Conservation (phyloP, 352 stramenopile species). For the Pythium grandisporangium region DNA sequence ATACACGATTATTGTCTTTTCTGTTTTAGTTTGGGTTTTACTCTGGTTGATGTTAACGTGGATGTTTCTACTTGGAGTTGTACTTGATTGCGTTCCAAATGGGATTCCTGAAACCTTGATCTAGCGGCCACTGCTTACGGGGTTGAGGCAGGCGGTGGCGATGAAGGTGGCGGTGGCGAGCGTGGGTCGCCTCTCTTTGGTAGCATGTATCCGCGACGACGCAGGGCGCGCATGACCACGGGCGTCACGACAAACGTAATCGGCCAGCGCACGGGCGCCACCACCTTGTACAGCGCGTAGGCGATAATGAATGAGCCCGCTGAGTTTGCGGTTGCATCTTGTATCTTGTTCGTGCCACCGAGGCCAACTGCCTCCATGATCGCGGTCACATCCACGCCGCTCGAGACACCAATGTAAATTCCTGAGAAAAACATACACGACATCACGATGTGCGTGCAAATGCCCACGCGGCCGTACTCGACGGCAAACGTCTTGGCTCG, state of each 20-base stretch:
- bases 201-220: constrained; percentile 68
- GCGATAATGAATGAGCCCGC: constrained; percentile 70
- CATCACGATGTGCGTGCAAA: constrained; percentile 69
- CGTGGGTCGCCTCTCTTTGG: constrained; percentile 10
- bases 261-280: constrained; percentile 66
- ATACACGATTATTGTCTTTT: no score
- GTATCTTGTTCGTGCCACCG: constrained; percentile 17
- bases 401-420: constrained; percentile 64
- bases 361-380: constrained; percentile 42
- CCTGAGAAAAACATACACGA: constrained; percentile 64
- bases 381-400: constrained; percentile 52
- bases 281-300: constrained; percentile 78
- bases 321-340: constrained; percentile 41
- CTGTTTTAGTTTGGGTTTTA: no score
- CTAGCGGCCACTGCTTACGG: no score
- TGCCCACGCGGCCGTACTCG: constrained; percentile 71
- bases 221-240: constrained; percentile 61
- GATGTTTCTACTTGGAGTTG: no score
- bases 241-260: constrained; percentile 75
- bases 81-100: no score
- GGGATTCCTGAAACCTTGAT: no score
- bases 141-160: no score
- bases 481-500: constrained; percentile 74
- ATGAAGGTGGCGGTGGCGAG: constrained; percentile 3
- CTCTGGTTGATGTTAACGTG: no score